phyloP scores from a whole-genome alignment of 2,329 filamentous ascomycete species.

The Pseudocercospora eumusae region DNA sequence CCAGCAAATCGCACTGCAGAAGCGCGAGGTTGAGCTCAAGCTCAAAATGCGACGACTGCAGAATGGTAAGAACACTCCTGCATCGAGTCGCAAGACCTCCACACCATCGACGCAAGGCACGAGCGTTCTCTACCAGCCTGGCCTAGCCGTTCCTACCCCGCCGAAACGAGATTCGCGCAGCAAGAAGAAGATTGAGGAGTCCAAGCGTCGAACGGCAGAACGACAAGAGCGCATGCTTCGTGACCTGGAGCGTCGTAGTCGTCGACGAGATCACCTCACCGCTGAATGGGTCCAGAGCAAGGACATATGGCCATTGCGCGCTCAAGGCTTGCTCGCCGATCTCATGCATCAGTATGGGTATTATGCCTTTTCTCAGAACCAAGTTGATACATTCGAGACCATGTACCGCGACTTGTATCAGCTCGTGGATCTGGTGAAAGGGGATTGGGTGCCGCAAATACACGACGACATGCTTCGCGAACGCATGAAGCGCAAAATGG shows the following conservation, averaged over 20 bases:
- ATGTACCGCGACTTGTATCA: constrained; percentile 42
- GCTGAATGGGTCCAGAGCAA: constrained; percentile 43
- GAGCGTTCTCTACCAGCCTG: constrained; percentile 32
- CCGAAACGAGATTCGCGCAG: constrained; percentile 41
- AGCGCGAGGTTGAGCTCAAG: constrained; percentile 42
- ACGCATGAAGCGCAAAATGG: constrained; percentile 44
- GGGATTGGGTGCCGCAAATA: constrained; percentile 39
- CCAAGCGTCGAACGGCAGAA: constrained; percentile 40
- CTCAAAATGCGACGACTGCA: constrained; percentile 40
- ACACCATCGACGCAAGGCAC: constrained; percentile 23
- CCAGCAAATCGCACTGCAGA: constrained; percentile 41
- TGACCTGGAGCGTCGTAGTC: constrained; percentile 41
- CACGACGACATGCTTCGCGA: constrained; percentile 43
- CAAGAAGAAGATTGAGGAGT: constrained; percentile 44
- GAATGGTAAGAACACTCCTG: constrained; percentile 33
- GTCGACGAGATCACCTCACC: constrained; percentile 41
- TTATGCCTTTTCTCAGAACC: constrained; percentile 39
- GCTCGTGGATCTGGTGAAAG: constrained; percentile 40
- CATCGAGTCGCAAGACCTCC: constrained; percentile 19
- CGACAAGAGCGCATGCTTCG: constrained; percentile 42
- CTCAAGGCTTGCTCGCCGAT: constrained; percentile 39
- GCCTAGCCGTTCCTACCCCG: constrained; percentile 29
- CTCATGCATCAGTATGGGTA: constrained; percentile 42
- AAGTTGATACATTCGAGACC: constrained; percentile 38
- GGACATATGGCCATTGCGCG: constrained; percentile 42